phyloP scores from a whole-genome alignment of 495 filamentous ascomycete genomes.

The Aspergillus steynii region DNA sequence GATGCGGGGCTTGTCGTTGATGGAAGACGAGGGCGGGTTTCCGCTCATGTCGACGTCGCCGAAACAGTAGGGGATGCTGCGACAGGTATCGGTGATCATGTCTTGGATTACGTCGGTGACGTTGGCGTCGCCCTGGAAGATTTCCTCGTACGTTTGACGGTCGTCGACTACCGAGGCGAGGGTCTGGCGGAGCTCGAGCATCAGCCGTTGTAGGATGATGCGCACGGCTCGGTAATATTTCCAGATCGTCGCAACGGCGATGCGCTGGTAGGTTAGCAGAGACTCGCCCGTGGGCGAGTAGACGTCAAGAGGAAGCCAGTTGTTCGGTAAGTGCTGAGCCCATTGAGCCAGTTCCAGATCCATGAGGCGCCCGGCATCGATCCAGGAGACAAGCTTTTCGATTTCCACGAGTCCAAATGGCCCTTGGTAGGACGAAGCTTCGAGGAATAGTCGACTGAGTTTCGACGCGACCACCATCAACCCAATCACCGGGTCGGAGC shows the following conservation, averaged over 20 bases:
- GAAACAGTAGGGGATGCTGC: slow-evolving; percentile 42
- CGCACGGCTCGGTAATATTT: slow-evolving; percentile 43
- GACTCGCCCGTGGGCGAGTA: slow-evolving; percentile 35
- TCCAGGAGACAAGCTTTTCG: slow-evolving; percentile 24
- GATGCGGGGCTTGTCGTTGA: slow-evolving; percentile 17
- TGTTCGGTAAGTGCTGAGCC: slow-evolving; percentile 34
- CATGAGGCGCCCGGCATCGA: slow-evolving; percentile 24
- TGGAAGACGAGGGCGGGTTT: slow-evolving; percentile 20
- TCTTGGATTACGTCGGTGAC: slow-evolving; percentile 30
- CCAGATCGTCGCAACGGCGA: slow-evolving; percentile 37
- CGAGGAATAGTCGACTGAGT: slow-evolving; percentile 31
- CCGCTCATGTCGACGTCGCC: slow-evolving; percentile 40
- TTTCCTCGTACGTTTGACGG: background rate
- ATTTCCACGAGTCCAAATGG: slow-evolving; percentile 20
- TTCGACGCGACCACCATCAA: slow-evolving; percentile 38
- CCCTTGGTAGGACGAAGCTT: slow-evolving; percentile 21
- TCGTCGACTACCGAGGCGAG: slow-evolving; percentile 18
- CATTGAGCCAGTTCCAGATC: slow-evolving; percentile 39
- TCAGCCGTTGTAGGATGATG: slow-evolving; percentile 36
- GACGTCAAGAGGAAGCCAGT: slow-evolving; percentile 41
- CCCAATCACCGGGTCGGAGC: slow-evolving; percentile 37
- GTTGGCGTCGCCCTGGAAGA: slow-evolving; percentile 15
- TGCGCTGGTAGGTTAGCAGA: slow-evolving; percentile 37
- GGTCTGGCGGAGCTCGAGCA: slow-evolving; percentile 29
- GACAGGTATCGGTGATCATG: slow-evolving; percentile 41